Base-by-base conservation (phyloP, 208 protist genomes). In the Crithidia brevicula region DNA sequence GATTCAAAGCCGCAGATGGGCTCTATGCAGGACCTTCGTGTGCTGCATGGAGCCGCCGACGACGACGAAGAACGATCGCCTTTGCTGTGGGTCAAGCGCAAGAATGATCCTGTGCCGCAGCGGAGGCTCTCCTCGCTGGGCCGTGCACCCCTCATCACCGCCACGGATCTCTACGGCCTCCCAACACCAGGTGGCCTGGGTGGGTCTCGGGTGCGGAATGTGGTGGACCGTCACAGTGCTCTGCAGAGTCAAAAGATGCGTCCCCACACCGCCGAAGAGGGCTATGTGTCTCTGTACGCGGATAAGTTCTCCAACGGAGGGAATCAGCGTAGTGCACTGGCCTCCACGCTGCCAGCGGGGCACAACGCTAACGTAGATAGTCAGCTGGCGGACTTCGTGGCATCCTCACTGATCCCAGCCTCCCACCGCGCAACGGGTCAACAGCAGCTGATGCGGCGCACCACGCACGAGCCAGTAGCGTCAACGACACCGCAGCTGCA, bases 351-450 rank as follows among this genome's bases (percentile, higher is more conserved):
- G 52, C 33, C 52, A 13, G 25, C 52, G 1, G 31, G 13, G 6
- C 3, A 25, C 10, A 25, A 6, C 23, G 9, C 42, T 3, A 18
- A 51, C 33, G 68, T 62, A 16, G 68, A 67, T 36, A 40, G 51
- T 7, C 34, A 53, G 31, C 51, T 63, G n/a, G 52, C 60, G 15
- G 60, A 30, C 27, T 60, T 74, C 16, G 59, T 74, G 18, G 38
- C 59, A 1, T 67, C 59, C 5, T 33, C 57, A 11, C 51, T 67
- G 18, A 9, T 67, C 3, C 66, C 66, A 30, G 56, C 50, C 8
- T 64, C 66, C 11, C 51, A 56, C 38, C 9, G 46, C 16, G 56
- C 42, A 0, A 47, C 50, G 6, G 56, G 59, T 13, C 25, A 47
- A 18, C 43, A 56, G 65, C 57, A 36, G 16, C 11, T 47, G 8